Evolutionary conservation across 2,329 filamentous ascomycete genomes (phyloP).

Genomic region (Madurella fahalii): DNA sequence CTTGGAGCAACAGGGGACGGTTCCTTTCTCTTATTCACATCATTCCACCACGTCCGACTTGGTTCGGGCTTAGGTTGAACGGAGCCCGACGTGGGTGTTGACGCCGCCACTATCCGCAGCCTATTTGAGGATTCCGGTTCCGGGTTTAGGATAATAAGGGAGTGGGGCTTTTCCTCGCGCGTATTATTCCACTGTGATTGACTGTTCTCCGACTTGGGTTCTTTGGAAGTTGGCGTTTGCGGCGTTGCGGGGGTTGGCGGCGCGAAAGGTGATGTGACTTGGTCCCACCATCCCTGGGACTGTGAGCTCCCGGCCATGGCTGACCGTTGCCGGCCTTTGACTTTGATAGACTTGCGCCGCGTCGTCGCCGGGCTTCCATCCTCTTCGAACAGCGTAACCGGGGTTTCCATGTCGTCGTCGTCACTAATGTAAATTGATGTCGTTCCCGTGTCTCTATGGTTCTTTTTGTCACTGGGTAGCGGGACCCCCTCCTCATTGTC

Average conservation of each 20-base stretch:
- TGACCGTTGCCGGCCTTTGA: conserved; percentile 35
- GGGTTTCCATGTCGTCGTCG: conserved; percentile 45
- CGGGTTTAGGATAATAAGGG: background rate
- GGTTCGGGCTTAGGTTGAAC: too few species aligned
- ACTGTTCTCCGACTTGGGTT: conserved; percentile 27
- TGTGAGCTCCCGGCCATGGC: conserved; percentile 51
- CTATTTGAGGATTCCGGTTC: conserved; percentile 2
- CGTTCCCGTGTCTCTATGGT: conserved; percentile 13
- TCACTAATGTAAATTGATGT: conserved; percentile 31
- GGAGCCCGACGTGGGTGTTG: too few species aligned
- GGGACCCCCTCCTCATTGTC: conserved; percentile 44
- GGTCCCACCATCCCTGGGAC: conserved; percentile 73
- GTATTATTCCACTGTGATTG: conserved; percentile 38
- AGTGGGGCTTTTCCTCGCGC: conserved; percentile 16
- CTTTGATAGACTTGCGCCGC: conserved; percentile 37
- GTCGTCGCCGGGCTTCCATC: conserved; percentile 48
- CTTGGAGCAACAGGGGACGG: background rate
- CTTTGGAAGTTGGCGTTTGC: conserved; percentile 35
- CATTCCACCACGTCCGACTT: background rate
- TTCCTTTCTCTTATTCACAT: background rate
- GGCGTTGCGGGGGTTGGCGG: conserved; percentile 41
- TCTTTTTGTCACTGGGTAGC: conserved; percentile 4
- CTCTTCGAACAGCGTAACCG: conserved; percentile 67
- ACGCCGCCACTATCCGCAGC: too few species aligned
- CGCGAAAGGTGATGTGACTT: conserved; percentile 66